phyloP scores from a whole-genome alignment of 345 rosid species.

The Dimocarpus longan region DNA sequence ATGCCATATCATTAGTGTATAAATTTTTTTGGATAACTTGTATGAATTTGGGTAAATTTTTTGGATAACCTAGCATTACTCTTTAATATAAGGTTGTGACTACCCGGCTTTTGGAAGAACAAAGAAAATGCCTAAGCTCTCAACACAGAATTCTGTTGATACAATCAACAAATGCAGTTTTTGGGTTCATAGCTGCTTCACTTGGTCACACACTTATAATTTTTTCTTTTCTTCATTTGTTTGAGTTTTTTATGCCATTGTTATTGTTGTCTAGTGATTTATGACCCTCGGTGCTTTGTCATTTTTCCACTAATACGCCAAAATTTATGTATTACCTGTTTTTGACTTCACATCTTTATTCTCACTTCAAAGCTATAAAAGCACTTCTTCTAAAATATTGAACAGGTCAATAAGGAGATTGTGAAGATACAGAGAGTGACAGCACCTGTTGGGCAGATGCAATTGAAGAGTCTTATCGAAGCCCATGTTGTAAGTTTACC shows the following conservation, averaged over 20 bases:
- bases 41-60: no score
- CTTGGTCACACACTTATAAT: background rate
- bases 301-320: background rate
- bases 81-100: background rate
- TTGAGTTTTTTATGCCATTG: background rate
- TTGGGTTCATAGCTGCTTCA: background rate
- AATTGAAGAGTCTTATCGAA: conserved; percentile 85
- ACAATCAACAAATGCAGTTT: background rate
- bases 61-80: no score
- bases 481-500: conserved; percentile 86
- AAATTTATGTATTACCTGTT: background rate
- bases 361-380: background rate
- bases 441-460: conserved; percentile 97
- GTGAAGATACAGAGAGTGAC: conserved; percentile 92
- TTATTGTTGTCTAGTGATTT: background rate
- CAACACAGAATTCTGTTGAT: background rate
- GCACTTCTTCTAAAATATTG: conserved; percentile 3
- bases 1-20: no score
- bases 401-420: conserved; percentile 85
- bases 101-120: background rate
- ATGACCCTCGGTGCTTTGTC: background rate
- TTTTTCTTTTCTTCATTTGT: background rate
- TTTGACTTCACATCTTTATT: background rate
- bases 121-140: background rate
- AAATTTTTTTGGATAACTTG: no score